Conservation (phyloP, 2,329 filamentous ascomycete species). For the Penicillium sp. region DNA sequence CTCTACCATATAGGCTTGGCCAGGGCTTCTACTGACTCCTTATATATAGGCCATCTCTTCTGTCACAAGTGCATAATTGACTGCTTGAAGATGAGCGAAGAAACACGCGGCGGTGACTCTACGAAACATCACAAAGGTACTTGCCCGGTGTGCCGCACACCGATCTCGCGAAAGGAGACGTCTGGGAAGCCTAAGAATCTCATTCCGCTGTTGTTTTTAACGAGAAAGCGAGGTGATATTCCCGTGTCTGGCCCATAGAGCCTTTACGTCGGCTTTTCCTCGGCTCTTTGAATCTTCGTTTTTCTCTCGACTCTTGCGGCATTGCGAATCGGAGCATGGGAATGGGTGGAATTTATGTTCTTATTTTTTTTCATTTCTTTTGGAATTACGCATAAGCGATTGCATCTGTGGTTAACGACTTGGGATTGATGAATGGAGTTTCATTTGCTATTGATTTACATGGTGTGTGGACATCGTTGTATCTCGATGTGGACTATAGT, state of each 20-base stretch:
- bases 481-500: neutral
- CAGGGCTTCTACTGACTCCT: conserved; percentile 8
- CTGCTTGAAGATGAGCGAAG: conserved; percentile 56
- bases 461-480: neutral
- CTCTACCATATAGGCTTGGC: neutral
- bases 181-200: conserved; percentile 35
- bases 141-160: conserved; percentile 46
- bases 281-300: neutral
- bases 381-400: neutral
- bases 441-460: neutral
- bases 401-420: neutral
- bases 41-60: conserved; percentile 56
- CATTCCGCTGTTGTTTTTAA: conserved; percentile 34
- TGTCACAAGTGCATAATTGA: conserved; percentile 62
- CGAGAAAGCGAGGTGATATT: neutral
- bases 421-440: neutral
- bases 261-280: no score
- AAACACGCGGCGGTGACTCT: conserved; percentile 32
- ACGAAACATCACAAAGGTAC: conserved; percentile 35
- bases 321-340: conserved; percentile 7
- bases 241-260: neutral
- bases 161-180: conserved; percentile 35
- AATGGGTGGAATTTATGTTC: neutral
- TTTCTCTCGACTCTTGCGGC: neutral
- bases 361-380: neutral